Conservation (phyloP, 352 stramenopile species). For the Albugo candida region DNA sequence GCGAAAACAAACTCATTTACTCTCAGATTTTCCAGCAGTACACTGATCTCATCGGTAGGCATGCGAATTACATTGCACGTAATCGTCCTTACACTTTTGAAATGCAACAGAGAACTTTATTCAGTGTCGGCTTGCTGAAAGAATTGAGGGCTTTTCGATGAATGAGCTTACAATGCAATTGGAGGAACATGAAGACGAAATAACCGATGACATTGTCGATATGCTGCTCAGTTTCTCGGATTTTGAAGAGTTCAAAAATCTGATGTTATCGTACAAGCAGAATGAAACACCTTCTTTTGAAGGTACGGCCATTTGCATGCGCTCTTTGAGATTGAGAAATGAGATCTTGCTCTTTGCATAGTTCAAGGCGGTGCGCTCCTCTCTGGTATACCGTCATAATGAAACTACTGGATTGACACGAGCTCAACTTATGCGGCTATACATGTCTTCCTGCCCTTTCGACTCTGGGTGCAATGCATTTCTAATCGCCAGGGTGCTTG, state of each 20-base stretch:
- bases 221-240: slow-evolving; percentile 60
- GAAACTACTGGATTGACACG: not conserved
- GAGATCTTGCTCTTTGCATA: not conserved
- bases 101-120: slow-evolving; percentile 34
- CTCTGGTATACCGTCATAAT: slow-evolving; percentile 2
- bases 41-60: slow-evolving; percentile 48
- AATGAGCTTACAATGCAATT: slow-evolving; percentile 59
- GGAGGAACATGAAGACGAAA: slow-evolving; percentile 72
- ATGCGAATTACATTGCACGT: not conserved
- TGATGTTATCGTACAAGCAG: slow-evolving; percentile 77
- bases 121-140: slow-evolving; percentile 32
- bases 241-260: slow-evolving; percentile 77
- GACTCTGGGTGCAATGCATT: too few relatives aligned
- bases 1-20: slow-evolving; percentile 72
- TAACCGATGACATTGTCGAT: slow-evolving; percentile 58
- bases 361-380: slow-evolving; percentile 41
- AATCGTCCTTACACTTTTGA: not conserved
- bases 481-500: too few relatives aligned
- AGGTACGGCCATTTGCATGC: slow-evolving; percentile 7
- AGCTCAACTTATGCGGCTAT: too few relatives aligned
- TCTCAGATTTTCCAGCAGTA: slow-evolving; percentile 67
- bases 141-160: slow-evolving; percentile 71
- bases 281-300: slow-evolving; percentile 62
- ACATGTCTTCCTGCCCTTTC: too few relatives aligned
- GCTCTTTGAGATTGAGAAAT: not conserved